Evolutionary conservation across 768 basidiomycete genomes (phyloP).

Genomic region (Tubosaeta sp.): DNA sequence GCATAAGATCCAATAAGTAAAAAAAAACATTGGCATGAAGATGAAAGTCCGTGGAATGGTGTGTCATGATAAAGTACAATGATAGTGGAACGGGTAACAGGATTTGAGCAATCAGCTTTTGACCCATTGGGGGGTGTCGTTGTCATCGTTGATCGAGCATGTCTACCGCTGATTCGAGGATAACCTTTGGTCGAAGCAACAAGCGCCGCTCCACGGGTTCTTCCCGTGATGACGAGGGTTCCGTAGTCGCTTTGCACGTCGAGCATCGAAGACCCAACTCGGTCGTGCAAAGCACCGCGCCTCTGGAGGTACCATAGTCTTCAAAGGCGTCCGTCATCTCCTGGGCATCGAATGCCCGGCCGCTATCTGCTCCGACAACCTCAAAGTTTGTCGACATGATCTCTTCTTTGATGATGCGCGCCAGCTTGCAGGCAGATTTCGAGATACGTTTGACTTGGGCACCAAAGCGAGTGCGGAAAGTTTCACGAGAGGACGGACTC

Average conservation of each 20-base stretch:
- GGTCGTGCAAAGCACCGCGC: conserved; percentile 60
- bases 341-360: conserved; percentile 43
- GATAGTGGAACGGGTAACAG: conserved; percentile 2
- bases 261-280: conserved; percentile 69
- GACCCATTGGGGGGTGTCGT: background rate
- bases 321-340: conserved; percentile 64
- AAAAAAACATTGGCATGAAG: conserved; percentile 11
- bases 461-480: conserved; percentile 46
- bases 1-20: conserved; percentile 2
- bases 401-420: conserved; percentile 63
- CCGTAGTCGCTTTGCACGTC: conserved; percentile 38
- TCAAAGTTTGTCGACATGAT: conserved; percentile 78
- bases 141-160: conserved; percentile 37
- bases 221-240: conserved; percentile 30
- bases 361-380: conserved; percentile 56
- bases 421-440: conserved; percentile 57
- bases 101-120: background rate
- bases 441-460: conserved; percentile 65
- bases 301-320: conserved; percentile 47
- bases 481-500: conserved; percentile 34
- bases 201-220: conserved; percentile 52
- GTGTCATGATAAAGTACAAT: conserved; percentile 12
- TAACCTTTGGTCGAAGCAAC: conserved; percentile 69
- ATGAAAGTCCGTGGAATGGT: conserved; percentile 7
- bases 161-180: conserved; percentile 65